Base-by-base conservation (phyloP, 2,329 filamentous ascomycete genomes). In the Hysterium pulicare region DNA sequence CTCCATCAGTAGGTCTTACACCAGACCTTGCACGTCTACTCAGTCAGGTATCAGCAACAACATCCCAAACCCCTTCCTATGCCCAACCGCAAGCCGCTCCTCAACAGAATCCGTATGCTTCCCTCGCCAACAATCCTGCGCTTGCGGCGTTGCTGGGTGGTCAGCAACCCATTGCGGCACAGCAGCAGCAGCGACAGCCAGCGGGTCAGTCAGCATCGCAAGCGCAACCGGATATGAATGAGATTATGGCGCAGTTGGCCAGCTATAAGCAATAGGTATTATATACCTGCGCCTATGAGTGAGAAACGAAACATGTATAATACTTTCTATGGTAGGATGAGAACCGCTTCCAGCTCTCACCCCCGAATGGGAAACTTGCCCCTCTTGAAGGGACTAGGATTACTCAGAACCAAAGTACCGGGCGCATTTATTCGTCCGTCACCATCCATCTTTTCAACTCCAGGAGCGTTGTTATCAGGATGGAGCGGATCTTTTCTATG, bases 211-310 rank as follows among this genome's bases (percentile, higher is more conserved):
- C 57, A 52, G 48, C 51, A 21, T 49, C 49, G 31, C 45, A 46
- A 39, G 56, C 54, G 28, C 66, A 67, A 45, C 66, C 70, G 26
- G 71, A 75, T 51, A 82, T 89, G 53, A 79, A 84, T 60, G 84
- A 86, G 54, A 87, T 90, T 39, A 85, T 90, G 78, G 82, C 83
- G 11, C 82, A 87, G 55, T 69, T 89, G 45, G 79, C 83, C 35
- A 80, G 78, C 53, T 84, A 80, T 57, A 75, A 82, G 49, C 77
- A 82, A 58, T 81, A 39, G 37, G n/a, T n/a, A n/a, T n/a, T n/a
- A n/a, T n/a, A n/a, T n/a, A n/a, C n/a, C n/a, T n/a, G n/a, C n/a
- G n/a, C n/a, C n/a, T n/a, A n/a, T n/a, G n/a, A n/a, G n/a, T n/a
- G n/a, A n/a, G n/a, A n/a, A n/a, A n/a, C n/a, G n/a, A n/a, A n/a